Conservation (phyloP, 345 rosid species). For the Brassica cretica region DNA sequence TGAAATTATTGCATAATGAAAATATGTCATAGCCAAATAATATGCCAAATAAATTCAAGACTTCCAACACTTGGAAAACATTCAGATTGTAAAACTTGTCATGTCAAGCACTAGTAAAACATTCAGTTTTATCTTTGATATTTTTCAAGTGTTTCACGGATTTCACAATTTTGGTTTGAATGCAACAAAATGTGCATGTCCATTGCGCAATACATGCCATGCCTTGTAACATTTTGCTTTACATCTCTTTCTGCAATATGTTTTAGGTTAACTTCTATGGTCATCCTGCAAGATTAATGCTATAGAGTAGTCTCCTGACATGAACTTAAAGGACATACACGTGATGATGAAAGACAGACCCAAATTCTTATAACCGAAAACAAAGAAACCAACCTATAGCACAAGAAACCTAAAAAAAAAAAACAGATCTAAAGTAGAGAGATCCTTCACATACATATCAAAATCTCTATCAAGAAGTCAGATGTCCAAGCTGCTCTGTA, state of each 20-base stretch:
- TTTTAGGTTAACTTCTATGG: neutral
- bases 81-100: too few species aligned
- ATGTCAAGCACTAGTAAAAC: too few species aligned
- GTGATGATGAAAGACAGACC: conserved; percentile 7
- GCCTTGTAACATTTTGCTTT: neutral
- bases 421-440: conserved; percentile 11
- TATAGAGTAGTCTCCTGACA: neutral
- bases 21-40: too few species aligned
- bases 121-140: too few species aligned
- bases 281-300: neutral
- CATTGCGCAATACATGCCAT: neutral
- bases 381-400: conserved; percentile 13
- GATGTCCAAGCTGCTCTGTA: conserved; percentile 83
- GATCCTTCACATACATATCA: conserved; percentile 9
- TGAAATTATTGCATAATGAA: too few species aligned
- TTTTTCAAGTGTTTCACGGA: too few species aligned
- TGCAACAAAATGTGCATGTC: too few species aligned
- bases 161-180: too few species aligned
- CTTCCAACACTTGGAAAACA: too few species aligned
- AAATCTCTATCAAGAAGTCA: conserved; percentile 67
- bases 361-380: conserved; percentile 1
- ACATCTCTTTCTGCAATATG: neutral
- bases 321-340: conserved; percentile 3
- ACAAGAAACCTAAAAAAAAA: conserved; percentile 22
- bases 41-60: too few species aligned